These are phyloP conservation scores for Leptoxyphium fumago DNA, from an alignment of 2,329 filamentous ascomycete genomes.

Conservation along the genomic window DNA sequence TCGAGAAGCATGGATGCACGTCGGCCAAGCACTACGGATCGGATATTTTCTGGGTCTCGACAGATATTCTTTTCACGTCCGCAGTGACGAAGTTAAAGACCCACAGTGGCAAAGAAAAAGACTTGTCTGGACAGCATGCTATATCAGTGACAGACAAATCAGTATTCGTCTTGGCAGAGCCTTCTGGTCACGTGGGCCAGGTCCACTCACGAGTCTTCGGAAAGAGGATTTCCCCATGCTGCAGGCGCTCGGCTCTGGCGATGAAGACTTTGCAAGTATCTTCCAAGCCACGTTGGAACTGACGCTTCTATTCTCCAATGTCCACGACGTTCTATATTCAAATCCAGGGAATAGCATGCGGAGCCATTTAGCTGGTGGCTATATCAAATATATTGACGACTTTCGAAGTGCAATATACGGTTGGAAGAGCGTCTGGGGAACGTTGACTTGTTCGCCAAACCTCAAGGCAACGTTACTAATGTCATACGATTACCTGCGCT, in stretches of 20 bases:
- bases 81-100: slow-evolving; percentile 42
- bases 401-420: slow-evolving; percentile 53
- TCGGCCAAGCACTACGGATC: slow-evolving; percentile 53
- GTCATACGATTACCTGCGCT: slow-evolving; percentile 56
- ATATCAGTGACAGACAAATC: slow-evolving; percentile 52
- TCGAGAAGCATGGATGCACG: slow-evolving; percentile 63
- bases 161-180: slow-evolving; percentile 57
- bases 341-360: slow-evolving; percentile 55
- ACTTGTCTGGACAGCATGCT: slow-evolving; percentile 54
- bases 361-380: slow-evolving; percentile 55
- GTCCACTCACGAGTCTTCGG: slow-evolving; percentile 48
- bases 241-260: slow-evolving; percentile 40
- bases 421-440: slow-evolving; percentile 58
- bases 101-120: slow-evolving; percentile 47
- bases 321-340: slow-evolving; percentile 59
- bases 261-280: slow-evolving; percentile 53
- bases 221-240: slow-evolving; percentile 55
- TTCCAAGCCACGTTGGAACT: slow-evolving; percentile 59
- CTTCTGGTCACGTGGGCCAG: slow-evolving; percentile 60
- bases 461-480: slow-evolving; percentile 54
- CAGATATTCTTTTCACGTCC: slow-evolving; percentile 48
- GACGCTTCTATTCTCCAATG: slow-evolving; percentile 58
- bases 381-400: slow-evolving; percentile 63
- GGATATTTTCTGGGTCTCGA: slow-evolving; percentile 58
- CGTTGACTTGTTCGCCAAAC: slow-evolving; percentile 47